phyloP scores from a whole-genome alignment of 176 grass and related monocot genomes.

The Eleusine coracana region DNA sequence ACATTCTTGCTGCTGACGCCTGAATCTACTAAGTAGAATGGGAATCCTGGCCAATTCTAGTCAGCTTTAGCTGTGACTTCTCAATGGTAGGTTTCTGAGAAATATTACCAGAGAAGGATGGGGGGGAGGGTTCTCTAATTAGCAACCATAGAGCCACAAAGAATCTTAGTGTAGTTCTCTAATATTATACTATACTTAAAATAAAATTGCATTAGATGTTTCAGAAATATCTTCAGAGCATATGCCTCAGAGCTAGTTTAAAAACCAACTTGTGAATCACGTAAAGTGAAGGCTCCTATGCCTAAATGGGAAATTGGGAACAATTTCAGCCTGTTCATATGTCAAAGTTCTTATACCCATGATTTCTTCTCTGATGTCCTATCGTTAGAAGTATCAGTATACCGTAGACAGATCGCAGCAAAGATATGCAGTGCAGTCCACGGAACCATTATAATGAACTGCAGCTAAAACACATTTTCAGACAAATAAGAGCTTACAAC shows the following conservation, averaged over 20 bases:
- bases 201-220: neutral
- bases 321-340: neutral
- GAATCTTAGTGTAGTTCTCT: constrained; percentile 8
- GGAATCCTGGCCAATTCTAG: neutral
- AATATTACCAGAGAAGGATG: neutral
- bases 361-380: neutral
- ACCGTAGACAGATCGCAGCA: neutral
- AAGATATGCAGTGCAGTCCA: neutral
- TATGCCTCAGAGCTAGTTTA: neutral
- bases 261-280: neutral
- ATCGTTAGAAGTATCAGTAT: neutral
- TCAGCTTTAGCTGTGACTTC: neutral
- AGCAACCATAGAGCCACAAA: neutral
- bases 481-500: neutral
- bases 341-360: constrained; percentile 5
- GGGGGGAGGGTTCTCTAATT: neutral
- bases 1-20: neutral
- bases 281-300: neutral
- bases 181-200: neutral
- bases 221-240: neutral
- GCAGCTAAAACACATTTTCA: neutral
- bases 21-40: neutral
- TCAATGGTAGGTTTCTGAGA: neutral
- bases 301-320: neutral
- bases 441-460: neutral